Evolutionary conservation across 1,284 basidiomycete genomes (phyloP).

Genomic region (Fomitopsis schrenkii): DNA sequence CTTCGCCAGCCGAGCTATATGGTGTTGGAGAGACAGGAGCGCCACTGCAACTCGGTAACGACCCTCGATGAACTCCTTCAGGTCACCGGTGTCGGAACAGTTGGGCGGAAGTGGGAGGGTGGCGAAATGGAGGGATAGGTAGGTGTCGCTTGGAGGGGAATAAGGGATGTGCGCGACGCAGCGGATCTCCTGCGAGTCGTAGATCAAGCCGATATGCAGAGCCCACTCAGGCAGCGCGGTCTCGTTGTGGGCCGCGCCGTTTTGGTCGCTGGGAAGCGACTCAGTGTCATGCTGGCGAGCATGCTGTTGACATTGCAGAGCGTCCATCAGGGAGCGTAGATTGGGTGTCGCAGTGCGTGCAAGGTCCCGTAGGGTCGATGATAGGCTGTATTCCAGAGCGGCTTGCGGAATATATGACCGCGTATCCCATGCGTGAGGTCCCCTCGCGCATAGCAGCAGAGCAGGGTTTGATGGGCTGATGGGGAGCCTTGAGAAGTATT

Average conservation of each 20-base stretch:
- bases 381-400: no score
- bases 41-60: slow-evolving; percentile 1
- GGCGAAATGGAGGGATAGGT: background rate
- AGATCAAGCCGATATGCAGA: background rate
- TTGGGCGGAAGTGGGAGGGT: background rate
- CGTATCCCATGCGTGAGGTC: background rate
- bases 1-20: background rate
- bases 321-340: background rate
- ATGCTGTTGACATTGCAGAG: background rate
- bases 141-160: background rate
- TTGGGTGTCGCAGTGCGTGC: background rate
- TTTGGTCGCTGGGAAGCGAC: background rate
- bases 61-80: background rate
- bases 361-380: background rate
- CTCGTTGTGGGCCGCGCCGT: background rate
- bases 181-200: background rate
- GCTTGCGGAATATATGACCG: no score
- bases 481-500: background rate
- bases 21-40: background rate
- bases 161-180: slow-evolving; percentile 1
- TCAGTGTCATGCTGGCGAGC: background rate
- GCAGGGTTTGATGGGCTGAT: background rate
- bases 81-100: background rate
- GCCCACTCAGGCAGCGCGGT: background rate
- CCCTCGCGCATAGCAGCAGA: background rate